Evolutionary conservation across 164 flowering plant genomes (phyloP), one percentile per base, ranked within the genome.

Genomic region (Umbilicus rupestris): DNA sequence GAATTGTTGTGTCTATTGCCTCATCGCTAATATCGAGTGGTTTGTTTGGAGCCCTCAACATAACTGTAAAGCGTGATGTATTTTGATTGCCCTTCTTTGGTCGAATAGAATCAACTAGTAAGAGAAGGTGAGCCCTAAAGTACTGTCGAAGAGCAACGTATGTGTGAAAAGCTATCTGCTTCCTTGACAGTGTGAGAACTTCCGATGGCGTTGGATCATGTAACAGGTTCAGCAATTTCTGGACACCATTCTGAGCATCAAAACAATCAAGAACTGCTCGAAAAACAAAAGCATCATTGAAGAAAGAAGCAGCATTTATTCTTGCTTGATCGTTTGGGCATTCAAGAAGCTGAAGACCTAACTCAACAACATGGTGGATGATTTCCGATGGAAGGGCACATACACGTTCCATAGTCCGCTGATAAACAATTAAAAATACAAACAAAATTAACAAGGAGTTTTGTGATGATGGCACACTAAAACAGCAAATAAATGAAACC

Each of bases 371-470:
- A 73, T 87, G 87, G 33, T 84, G 76, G 49, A 88, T 84, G 66
- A 87, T 77, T 72, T 85, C 90, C 35, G 90, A 77, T 68, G 97
- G 90, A 70, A 95, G 97, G 50, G 96, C 89, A 77, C 97, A 95
- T 5, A 92, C 96, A 41, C 97, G 96, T 70, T 95, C 99, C 99
- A 95, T 95, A 55, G 92, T 85, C 6, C 90, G 96, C 99, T 95
- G 77, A 66, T 77, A 68, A 20, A 59, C 62, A 66, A 59, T 35
- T 63, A 26, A 26, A 55, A 49, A 15, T 66, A 16, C 68, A 41
- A 45, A 22, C 30, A 41, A 26, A 69, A 20, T 22, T 45, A 50
- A 50, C 31, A 71, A 19, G 31, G 28, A 24, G 28, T n/a, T 11
- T 12, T 9, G 39, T n/a, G 39, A 41, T 44, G 47, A 45, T 20